Base-by-base conservation (phyloP, 768 basidiomycete species). In the Galerina marginata region DNA sequence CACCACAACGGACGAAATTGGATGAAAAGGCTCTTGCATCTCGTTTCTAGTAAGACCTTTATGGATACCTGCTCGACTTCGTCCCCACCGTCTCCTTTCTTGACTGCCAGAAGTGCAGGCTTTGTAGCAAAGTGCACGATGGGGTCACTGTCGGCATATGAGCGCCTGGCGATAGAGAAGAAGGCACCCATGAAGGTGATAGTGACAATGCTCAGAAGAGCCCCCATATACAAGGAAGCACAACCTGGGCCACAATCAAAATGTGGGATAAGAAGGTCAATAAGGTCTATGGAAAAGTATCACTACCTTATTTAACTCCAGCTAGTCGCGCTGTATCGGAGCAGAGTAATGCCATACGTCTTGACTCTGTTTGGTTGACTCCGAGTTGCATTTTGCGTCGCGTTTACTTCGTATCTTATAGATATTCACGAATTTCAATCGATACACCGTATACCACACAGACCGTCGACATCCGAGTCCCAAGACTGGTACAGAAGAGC, bases 1-100 rank as follows among this genome's bases (percentile, higher is more conserved):
- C 81, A 83, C 83, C 79, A 85, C 49, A 79, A 59, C 38, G 81
- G 81, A 45, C 71, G 71, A 63, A 85, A 83, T 40, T 72, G 65
- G 14, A 66, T 71, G 61, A 78, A 81, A 25, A 85, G 70, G 56
- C 76, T 79, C 37, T 75, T 71, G 59, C 81, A 82, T 63, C 72
- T 76, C 11, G 69, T 73, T 63, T 82, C 78, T 25, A 82, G 62
- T 48, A 84, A 61, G 20, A 69, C 67, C 50, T 73, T 72, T 16
- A 83, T 64, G 3, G 82, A 80, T n/a, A 72, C 36, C n/a, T 73
- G 62, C 51, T 80, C 77, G 16, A 71, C 62, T 38, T 74, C 72
- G n/a, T 66, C 65, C 14, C 69, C 65, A 11, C 71, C 71, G 29
- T 74, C 67, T 39, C 63, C 53, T 45, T 72, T 76, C 64, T 68